A percentile compares a stretch with the other conserved stretches of the same genome.
Conservation (phyloP, 2,329 filamentous ascomycete species). For the Aaosphaeria arxii region DNA sequence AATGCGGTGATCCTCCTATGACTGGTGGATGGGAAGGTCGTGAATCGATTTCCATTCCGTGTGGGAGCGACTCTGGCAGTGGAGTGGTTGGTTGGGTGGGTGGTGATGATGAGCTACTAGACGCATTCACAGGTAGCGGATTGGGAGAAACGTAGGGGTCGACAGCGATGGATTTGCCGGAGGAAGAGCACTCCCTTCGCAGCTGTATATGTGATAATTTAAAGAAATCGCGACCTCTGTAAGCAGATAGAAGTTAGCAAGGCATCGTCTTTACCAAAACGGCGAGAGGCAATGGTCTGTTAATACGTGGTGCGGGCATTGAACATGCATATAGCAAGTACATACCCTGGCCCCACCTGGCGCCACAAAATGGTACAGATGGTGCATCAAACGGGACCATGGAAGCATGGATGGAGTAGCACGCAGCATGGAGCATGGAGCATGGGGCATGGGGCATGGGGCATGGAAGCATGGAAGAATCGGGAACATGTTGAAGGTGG, state of each 20-base stretch:
- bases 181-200: slow-evolving; percentile 28
- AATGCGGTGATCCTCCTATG: slow-evolving; percentile 3
- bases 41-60: slow-evolving; percentile 28
- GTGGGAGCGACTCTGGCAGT: not conserved
- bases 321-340: not conserved
- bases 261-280: not conserved
- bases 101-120: not conserved
- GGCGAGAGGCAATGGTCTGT: slow-evolving; percentile 4
- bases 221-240: slow-evolving; percentile 37
- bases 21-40: slow-evolving; percentile 10
- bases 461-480: slow-evolving; percentile 1
- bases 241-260: slow-evolving; percentile 9
- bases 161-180: slow-evolving; percentile 18
- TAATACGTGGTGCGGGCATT: slow-evolving; percentile 18
- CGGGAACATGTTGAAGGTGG: not conserved
- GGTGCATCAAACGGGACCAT: slow-evolving; percentile 1
- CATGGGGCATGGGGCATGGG: not conserved
- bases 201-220: slow-evolving; percentile 38
- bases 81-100: not conserved
- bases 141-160: slow-evolving; percentile 8
- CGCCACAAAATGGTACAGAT: slow-evolving; percentile 1
- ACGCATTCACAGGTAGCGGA: not conserved
- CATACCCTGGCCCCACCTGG: slow-evolving; percentile 6
- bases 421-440: not conserved
- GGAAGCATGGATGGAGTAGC: slow-evolving; percentile 1